phyloP scores from a whole-genome alignment of 257 asterid species.

The Penstemon eatonii region DNA sequence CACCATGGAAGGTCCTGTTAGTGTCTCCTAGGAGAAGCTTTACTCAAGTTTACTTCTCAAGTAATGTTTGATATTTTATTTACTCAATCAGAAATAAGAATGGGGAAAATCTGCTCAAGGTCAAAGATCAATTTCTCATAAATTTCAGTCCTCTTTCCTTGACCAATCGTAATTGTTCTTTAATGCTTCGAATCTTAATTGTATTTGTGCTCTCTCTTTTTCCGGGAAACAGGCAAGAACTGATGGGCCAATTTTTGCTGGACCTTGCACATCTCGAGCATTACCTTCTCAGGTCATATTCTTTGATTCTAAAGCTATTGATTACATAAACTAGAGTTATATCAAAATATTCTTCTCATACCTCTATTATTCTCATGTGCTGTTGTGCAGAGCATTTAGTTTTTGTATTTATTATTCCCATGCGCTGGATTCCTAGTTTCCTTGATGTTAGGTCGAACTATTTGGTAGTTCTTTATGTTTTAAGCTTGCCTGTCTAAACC shows the following conservation, averaged over 20 bases:
- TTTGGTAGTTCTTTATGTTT: too few species aligned
- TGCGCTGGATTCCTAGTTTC: too few species aligned
- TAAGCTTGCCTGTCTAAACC: too few species aligned
- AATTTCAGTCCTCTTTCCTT: background rate
- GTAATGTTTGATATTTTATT: conserved; percentile 2
- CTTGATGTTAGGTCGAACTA: too few species aligned
- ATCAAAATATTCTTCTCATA: too few species aligned
- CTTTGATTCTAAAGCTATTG: conserved; percentile 23
- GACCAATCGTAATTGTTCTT: too few species aligned
- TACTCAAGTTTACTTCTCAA: background rate
- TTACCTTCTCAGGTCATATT: conserved; percentile 70
- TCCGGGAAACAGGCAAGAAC: conserved; percentile 55
- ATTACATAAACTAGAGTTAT: background rate
- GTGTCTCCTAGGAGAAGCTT: conserved; percentile 13
- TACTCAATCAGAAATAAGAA: background rate
- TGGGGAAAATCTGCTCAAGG: background rate
- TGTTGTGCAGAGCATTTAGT: too few species aligned
- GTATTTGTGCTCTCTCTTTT: too few species aligned
- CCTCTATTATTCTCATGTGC: too few species aligned
- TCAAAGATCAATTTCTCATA: conserved; percentile 12
- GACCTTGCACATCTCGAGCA: conserved; percentile 67
- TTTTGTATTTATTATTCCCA: too few species aligned
- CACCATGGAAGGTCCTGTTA: background rate
- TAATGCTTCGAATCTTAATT: too few species aligned
- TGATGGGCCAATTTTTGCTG: conserved; percentile 89